Evolutionary conservation across 306 rosid species (phyloP).

Genomic region (Quercus variabilis): DNA sequence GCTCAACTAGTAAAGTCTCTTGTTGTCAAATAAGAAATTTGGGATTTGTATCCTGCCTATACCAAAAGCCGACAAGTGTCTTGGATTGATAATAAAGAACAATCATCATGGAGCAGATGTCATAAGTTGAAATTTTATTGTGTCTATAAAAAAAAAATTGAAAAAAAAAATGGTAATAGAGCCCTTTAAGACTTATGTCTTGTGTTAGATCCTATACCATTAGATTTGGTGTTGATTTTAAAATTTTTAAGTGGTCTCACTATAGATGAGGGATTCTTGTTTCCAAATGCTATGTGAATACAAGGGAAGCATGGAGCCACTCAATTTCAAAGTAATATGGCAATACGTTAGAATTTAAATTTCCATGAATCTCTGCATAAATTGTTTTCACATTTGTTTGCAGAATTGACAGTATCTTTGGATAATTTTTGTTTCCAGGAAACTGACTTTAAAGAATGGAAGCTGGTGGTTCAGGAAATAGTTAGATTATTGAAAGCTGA

Average conservation of each 20-base stretch:
- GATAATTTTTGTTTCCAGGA: conserved; percentile 54
- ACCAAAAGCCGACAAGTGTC: too few relatives aligned
- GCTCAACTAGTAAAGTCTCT: too few relatives aligned
- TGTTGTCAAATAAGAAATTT: too few relatives aligned
- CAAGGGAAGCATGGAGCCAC: neutral
- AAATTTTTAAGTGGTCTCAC: neutral
- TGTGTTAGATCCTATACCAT: neutral
- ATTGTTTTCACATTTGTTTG: conserved; percentile 11
- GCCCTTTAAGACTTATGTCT: too few relatives aligned
- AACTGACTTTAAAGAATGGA: conserved; percentile 91
- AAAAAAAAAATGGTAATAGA: too few relatives aligned
- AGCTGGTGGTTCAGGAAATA: conserved; percentile 86
- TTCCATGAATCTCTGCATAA: conserved; percentile 11
- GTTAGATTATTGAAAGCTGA: conserved; percentile 82
- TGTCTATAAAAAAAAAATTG: too few relatives aligned
- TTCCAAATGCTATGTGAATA: neutral
- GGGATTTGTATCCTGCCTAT: too few relatives aligned
- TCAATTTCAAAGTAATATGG: neutral
- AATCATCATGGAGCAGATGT: too few relatives aligned
- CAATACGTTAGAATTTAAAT: neutral
- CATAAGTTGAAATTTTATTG: too few relatives aligned
- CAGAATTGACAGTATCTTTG: conserved; percentile 32
- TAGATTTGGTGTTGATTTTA: neutral
- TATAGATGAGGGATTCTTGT: neutral
- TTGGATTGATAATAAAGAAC: too few relatives aligned